Percentiles rank a stretch among this genome's conserved stretches.
These are phyloP conservation scores for Vitis hybrid DNA, from an alignment of 177 flowering plant genomes.

Conservation along the genomic window DNA sequence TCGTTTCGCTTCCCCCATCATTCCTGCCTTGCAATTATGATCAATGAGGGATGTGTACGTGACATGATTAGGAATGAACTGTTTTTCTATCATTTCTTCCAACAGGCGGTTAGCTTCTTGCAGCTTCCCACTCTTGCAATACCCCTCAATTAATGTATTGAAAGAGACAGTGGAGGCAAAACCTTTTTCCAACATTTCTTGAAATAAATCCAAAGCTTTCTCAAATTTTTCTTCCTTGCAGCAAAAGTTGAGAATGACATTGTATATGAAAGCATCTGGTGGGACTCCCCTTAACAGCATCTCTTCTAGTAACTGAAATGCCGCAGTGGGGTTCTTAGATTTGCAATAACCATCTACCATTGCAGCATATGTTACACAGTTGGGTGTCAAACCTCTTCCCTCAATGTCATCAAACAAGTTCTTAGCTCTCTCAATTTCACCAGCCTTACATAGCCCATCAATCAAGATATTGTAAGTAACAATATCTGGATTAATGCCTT, in stretches of 20 bases:
- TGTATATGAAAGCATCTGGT: constrained; percentile 54
- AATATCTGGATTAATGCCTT: constrained; percentile 56
- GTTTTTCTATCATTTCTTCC: constrained; percentile 41
- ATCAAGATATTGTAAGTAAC: constrained; percentile 65
- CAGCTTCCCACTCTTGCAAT: constrained; percentile 52
- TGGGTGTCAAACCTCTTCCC: constrained; percentile 50
- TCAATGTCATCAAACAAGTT: constrained; percentile 45
- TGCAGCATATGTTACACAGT: constrained; percentile 51
- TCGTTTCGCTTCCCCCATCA: constrained; percentile 21
- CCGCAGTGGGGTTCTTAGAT: constrained; percentile 49
- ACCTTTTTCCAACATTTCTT: constrained; percentile 50
- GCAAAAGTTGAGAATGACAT: constrained; percentile 63
- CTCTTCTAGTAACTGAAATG: constrained; percentile 54
- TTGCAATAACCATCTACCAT: constrained; percentile 76
- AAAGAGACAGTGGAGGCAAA: constrained; percentile 48
- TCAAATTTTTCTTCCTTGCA: constrained; percentile 56
- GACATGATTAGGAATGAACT: constrained; percentile 47
- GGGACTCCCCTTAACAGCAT: constrained; percentile 47
- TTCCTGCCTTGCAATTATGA: constrained; percentile 18
- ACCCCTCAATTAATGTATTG: constrained; percentile 60
- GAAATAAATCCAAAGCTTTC: constrained; percentile 54
- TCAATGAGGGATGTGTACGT: constrained; percentile 70
- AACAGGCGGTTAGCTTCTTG: constrained; percentile 43
- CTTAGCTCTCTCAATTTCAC: constrained; percentile 56
- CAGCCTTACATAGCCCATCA: constrained; percentile 59